A percentile compares a stretch with the other conserved stretches of the same genome.
phyloP scores from a whole-genome alignment of 257 asterid species.

The Gentiana dahurica region DNA sequence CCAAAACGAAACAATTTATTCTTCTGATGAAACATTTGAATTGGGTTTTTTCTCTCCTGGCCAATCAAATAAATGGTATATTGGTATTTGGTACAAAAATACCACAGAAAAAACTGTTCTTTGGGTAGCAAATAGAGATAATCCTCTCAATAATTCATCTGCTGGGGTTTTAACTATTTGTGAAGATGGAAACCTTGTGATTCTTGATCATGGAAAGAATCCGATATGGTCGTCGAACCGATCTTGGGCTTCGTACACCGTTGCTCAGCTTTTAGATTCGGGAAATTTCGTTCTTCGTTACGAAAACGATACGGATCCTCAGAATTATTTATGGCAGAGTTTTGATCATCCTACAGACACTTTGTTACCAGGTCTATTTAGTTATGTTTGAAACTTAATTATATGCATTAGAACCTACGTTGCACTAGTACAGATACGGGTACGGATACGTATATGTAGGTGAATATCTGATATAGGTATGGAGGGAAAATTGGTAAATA shows the following conservation, averaged over 20 bases:
- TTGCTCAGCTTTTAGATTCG: conserved; percentile 43
- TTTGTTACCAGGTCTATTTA: conserved; percentile 27
- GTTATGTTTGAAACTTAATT: too few species aligned
- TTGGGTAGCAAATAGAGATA: conserved; percentile 84
- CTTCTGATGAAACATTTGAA: conserved; percentile 17
- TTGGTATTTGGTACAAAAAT: conserved; percentile 31
- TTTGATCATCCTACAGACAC: conserved; percentile 78
- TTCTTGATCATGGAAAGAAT: conserved; percentile 29
- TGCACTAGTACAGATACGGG: too few species aligned
- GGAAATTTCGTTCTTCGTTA: conserved; percentile 54
- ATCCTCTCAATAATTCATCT: conserved; percentile 44
- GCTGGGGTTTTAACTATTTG: conserved; percentile 40
- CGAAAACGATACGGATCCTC: conserved; percentile 17
- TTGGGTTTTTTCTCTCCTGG: conserved; percentile 24
- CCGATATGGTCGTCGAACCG: conserved; percentile 46
- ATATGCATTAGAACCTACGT: too few species aligned
- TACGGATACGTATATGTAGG: too few species aligned
- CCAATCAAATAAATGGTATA: conserved; percentile 26
- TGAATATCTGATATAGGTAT: too few species aligned
- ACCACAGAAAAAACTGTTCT: conserved; percentile 28
- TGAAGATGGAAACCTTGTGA: conserved; percentile 35
- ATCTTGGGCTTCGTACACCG: conserved; percentile 17
- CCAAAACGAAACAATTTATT: conserved; percentile 17
- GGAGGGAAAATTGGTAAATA: too few species aligned
- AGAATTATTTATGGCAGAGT: conserved; percentile 56